Evolutionary conservation across 192 early-diverging fungal species (phyloP), one percentile per base, ranked within the genome.

Genomic region (Coemansia sp.): DNA sequence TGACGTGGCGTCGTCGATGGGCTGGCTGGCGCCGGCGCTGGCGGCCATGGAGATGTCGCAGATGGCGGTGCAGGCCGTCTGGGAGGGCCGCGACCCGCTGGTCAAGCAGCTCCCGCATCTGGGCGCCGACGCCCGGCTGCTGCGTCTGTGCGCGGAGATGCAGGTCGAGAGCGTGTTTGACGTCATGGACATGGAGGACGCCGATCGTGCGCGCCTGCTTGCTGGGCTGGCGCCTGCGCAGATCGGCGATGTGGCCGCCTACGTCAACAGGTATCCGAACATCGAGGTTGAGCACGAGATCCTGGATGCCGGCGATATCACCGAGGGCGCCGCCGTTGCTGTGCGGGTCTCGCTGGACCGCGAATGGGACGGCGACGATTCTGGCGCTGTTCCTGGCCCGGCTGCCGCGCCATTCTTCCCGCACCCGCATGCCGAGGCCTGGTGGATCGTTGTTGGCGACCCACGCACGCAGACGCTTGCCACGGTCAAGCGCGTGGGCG

Each of bases 371-470:
- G 93, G 95, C 3, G 90, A 77, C 17, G 74, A 74, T 2, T 39
- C 50, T n/a, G 68, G 43, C 3, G 81, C 80, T 22, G 74, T 95
- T 25, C 76, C 75, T 53, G 93, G 94, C 0, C 90, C 89, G 7
- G 97, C 96, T 5, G 85, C 93, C 58, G 95, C 98, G 40, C 96
- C 96, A 6, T 96, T 89, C 85, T 99, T 92, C 86, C 96, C 98
- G 8, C 76, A 80, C 17, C 78, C 87, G 76, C 93, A 95, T 78
- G 89, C 92, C 55, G 98, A 99, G 78, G 90, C 90, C 13, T 99
- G 98, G 98, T 99, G 98, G 98, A 76, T 98, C 63, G 93, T 99
- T 7, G 70, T 99, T 44, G 96, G 92, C 19, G 94, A 97, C 38
- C 77, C 89, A 11, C 68, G 84, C 14, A 81, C 83, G 5, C 95